Evolutionary conservation across 352 stramenopile species (phyloP), one percentile per base, ranked within the genome.

Genomic region (Pythium rishiriense): DNA sequence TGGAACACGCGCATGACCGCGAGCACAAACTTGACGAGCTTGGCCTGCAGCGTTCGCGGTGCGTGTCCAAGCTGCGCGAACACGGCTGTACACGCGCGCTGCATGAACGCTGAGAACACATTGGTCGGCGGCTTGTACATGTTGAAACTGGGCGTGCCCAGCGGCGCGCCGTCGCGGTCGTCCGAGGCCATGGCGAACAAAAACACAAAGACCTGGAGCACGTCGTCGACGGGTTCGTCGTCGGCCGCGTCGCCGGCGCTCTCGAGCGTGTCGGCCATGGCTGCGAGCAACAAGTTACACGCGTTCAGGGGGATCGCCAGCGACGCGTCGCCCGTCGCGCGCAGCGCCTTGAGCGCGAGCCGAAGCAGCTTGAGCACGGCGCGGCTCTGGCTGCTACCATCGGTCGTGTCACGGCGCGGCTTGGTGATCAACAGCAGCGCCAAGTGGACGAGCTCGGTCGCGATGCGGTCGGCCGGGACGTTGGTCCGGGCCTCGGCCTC

Each of bases 111-210:
- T 10, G 81, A 68, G 45, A 78, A 95, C 51, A 91, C 83, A 43
- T 93, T 93, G 17, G 84, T 91, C 2, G 83, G 83, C 7, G 86
- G 86, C 21, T 87, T 85, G 64, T 93, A 95, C 62, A 91, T 79
- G 43, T 84, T 77, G 56, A 95, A 95, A 45, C 54, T 83, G 15
- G 78, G 75, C 9, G 65, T 62, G 12, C 41, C 48, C 9, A 68
- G 21, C 17, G 26, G 35, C 26, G 49, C 43, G 31, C 28, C 43
- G 1, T 48, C 28, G 31, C 15, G 41, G 1, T 69, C 29, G 26
- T 62, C 35, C 37, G 52, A 50, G n/a, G n/a, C n/a, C 22, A 92
- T 75, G 0, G 76, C 80, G 53, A 95, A 95, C 0, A 95, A 72
- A 37, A 81, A 88, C 2, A 78, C 39, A 21, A 93, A 80, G 31